Evolutionary conservation across 495 filamentous ascomycete species (phyloP).

Genomic region (Pseudoneurospora amorphoporcata): DNA sequence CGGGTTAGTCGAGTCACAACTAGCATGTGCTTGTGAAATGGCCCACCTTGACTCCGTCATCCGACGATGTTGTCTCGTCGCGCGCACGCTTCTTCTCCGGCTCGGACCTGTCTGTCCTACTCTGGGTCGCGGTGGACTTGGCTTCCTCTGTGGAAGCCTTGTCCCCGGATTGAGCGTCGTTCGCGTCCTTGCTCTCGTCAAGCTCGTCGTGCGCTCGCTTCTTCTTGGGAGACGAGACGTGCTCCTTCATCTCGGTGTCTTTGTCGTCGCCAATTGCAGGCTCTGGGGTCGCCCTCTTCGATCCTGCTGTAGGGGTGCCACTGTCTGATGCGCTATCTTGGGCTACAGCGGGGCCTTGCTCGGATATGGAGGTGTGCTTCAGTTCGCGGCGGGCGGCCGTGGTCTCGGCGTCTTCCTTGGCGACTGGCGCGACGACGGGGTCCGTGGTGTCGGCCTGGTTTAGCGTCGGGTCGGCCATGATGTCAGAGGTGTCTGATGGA

Average conservation of each 20-base stretch:
- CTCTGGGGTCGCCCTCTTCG: conserved; percentile 19
- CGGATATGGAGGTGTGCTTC: conserved; percentile 42
- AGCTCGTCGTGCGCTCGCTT: conserved; percentile 45
- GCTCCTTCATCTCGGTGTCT: conserved; percentile 32
- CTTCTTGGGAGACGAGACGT: conserved; percentile 45
- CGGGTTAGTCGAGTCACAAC: neutral
- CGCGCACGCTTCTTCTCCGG: conserved; percentile 48
- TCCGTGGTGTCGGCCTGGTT: conserved; percentile 24
- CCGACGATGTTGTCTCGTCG: conserved; percentile 14
- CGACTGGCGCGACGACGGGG: conserved; percentile 10
- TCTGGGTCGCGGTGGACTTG: conserved; percentile 14
- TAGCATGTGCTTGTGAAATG: neutral
- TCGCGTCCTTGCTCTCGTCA: conserved; percentile 28
- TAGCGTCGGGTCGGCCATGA: conserved; percentile 25
- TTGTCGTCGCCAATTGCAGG: conserved; percentile 16
- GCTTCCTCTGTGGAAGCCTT: conserved; percentile 28
- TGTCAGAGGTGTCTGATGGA: conserved; percentile 11
- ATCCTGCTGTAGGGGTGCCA: neutral
- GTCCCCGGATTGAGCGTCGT: conserved; percentile 17
- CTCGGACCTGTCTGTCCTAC: conserved; percentile 34
- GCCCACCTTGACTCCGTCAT: neutral
- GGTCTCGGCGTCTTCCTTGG: conserved; percentile 44
- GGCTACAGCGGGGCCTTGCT: conserved; percentile 13
- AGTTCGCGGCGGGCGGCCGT: conserved; percentile 44
- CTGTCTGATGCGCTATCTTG: conserved; percentile 8